Evolutionary conservation across 2,329 filamentous ascomycete species (phyloP), one percentile per base, ranked within the genome.

Genomic region (Microsporum audouinii): DNA sequence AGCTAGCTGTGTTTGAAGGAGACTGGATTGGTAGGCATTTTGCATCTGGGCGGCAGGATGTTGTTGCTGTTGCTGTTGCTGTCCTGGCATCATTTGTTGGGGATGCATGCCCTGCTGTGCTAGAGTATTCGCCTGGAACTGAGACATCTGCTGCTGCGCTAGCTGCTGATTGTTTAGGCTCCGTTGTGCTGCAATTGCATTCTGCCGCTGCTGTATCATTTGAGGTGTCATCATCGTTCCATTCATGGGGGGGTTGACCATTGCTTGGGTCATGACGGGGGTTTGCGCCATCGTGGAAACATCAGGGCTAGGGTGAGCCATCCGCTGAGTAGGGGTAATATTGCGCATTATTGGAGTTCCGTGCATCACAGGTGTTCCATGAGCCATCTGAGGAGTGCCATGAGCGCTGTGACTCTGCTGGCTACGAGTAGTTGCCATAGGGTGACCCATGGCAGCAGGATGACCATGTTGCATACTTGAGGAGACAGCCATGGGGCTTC

Each of bases 341-440:
- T 79, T 77, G 59, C 76, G 72, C 71, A 79, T 76, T 5, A 77
- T 71, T 3, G 77, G 77, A 2, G 77, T 79, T 27, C 76, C 74
- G 61, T 79, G 76, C 70, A 77, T 73, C 27, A 74, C 74, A 7
- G 77, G 76, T 1, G 77, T 79, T 45, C 75, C 73, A 57, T 78
- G 75, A 5, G 72, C 69, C 70, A 79, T 76, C 63, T 78, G 76
- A 3, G 77, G 77, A 17, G 77, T 79, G 8, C 77, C 76, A 61
- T 79, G 73, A 60, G 76, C 73, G 62, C 77, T 79, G 23, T 72
- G 74, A 34, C 75, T 76, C 69, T 78, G 76, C 57, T 77, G 75
- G 62, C 76, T 78, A 58, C 74, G 70, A 10, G 71, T 75, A 45
- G 75, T 68, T 17, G 71, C 73, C 77, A 79, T 79, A 5, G 74